Conservation (phyloP, 306 rosid species). For the Castanospermum australe region DNA sequence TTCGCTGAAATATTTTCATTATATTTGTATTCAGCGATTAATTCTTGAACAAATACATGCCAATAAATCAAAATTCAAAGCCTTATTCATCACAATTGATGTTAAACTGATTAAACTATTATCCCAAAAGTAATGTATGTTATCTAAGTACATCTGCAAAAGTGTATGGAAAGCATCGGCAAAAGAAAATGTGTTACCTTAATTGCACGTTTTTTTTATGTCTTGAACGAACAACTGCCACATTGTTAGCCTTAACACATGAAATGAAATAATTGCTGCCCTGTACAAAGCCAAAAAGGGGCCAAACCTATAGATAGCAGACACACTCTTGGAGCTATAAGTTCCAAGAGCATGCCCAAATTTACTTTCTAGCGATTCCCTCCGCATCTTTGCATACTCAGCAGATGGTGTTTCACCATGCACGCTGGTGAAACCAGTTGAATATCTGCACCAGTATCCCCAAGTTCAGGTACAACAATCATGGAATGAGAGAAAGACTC, state of each 20-base stretch:
- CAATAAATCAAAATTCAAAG: not conserved
- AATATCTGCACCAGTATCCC: slow-evolving; percentile 56
- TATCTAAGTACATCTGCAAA: not conserved
- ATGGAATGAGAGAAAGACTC: slow-evolving; percentile 4
- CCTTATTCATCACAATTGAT: not conserved
- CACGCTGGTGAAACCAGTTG: slow-evolving; percentile 83
- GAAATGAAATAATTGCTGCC: slow-evolving; percentile 81
- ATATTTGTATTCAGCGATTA: not conserved
- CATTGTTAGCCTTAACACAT: slow-evolving; percentile 69
- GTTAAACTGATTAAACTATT: not conserved
- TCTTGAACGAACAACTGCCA: slow-evolving; percentile 77
- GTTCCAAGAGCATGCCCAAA: slow-evolving; percentile 79
- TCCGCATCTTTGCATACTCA: slow-evolving; percentile 88
- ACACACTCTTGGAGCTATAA: slow-evolving; percentile 63
- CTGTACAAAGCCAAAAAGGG: slow-evolving; percentile 90
- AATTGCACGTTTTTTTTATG: slow-evolving; percentile 61
- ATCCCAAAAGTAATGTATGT: not conserved
- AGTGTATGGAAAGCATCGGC: slow-evolving; percentile 2
- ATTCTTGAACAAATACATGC: not conserved
- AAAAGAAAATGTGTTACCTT: slow-evolving; percentile 50
- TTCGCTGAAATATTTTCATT: not conserved
- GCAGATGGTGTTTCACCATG: slow-evolving; percentile 91
- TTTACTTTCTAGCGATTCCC: slow-evolving; percentile 75
- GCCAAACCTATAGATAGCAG: slow-evolving; percentile 63
- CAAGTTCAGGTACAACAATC: not conserved